Evolutionary conservation across 495 filamentous ascomycete genomes (phyloP).

Genomic region (Glutinoglossum americanum): DNA sequence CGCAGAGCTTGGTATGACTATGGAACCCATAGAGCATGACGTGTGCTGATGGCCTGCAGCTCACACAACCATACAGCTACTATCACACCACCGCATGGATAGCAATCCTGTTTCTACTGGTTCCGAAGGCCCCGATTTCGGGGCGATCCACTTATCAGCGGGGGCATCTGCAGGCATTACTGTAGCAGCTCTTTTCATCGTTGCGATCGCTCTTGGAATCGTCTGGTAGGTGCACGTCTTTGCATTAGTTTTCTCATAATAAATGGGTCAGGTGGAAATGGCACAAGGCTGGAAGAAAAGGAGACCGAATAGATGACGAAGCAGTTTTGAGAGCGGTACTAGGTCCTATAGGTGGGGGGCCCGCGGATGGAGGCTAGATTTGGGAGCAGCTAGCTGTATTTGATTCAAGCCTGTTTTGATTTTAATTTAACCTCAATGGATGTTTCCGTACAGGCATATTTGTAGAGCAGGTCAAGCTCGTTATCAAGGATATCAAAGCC

Average conservation of each 20-base stretch:
- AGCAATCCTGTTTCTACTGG: not conserved
- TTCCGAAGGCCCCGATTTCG: not conserved
- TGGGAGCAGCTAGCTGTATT: not conserved
- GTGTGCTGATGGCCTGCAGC: not conserved
- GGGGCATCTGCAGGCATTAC: not conserved
- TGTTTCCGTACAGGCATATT: not conserved
- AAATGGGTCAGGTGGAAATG: not conserved
- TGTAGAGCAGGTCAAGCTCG: not conserved
- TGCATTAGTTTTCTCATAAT: not conserved
- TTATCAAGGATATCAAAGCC: not conserved
- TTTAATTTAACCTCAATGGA: not conserved
- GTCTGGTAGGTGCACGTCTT: not conserved
- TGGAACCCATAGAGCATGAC: not conserved
- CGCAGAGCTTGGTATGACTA: not conserved
- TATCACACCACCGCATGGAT: not conserved
- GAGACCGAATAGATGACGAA: not conserved
- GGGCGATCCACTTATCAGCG: not conserved
- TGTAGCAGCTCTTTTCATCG: not conserved
- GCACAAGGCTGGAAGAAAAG: not conserved
- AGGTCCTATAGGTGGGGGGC: not conserved
- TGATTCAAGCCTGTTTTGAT: not conserved
- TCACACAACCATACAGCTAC: not conserved
- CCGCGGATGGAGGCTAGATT: not conserved
- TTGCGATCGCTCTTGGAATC: not conserved
- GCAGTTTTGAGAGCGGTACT: not conserved